These are phyloP conservation scores for Aspergillus taichungensis DNA, from an alignment of 495 filamentous ascomycete species.

Conservation along the genomic window DNA sequence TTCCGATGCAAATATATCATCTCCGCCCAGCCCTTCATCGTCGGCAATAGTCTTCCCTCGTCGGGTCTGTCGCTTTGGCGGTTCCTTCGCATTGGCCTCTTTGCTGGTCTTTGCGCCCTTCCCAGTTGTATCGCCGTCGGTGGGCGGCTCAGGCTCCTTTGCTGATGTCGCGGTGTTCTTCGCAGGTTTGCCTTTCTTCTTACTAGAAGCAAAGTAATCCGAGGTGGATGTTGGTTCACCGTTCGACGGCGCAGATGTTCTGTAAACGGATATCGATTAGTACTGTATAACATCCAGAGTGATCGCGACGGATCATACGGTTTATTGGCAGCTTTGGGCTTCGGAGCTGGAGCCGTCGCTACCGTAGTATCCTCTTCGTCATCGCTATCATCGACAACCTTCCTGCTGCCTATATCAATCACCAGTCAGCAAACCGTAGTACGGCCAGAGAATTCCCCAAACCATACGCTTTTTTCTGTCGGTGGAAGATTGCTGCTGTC, in stretches of 20 bases:
- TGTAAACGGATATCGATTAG: conserved; percentile 8
- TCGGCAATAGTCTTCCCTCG: conserved; percentile 36
- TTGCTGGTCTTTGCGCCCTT: conserved; percentile 15
- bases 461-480: conserved; percentile 34
- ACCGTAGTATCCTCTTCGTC: conserved; percentile 48
- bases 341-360: conserved; percentile 33
- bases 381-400: conserved; percentile 69
- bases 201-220: conserved; percentile 53
- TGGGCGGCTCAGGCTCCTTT: conserved; percentile 6
- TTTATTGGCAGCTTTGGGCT: conserved; percentile 35
- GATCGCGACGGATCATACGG: conserved; percentile 14
- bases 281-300: background rate
- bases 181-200: conserved; percentile 35
- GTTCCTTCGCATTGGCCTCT: conserved; percentile 16
- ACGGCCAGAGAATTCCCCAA: background rate
- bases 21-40: conserved; percentile 55
- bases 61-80: conserved; percentile 23
- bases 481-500: conserved; percentile 22
- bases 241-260: conserved; percentile 36
- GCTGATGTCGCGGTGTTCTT: conserved; percentile 15
- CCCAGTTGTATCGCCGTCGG: conserved; percentile 15
- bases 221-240: conserved; percentile 48
- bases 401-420: conserved; percentile 45
- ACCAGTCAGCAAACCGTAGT: conserved; percentile 5
- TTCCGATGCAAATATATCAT: conserved; percentile 65